Percentiles rank a stretch among this genome's conserved stretches.
Evolutionary conservation across 2,329 filamentous ascomycete genomes (phyloP).

Genomic region (Uncinocarpus reesii): DNA sequence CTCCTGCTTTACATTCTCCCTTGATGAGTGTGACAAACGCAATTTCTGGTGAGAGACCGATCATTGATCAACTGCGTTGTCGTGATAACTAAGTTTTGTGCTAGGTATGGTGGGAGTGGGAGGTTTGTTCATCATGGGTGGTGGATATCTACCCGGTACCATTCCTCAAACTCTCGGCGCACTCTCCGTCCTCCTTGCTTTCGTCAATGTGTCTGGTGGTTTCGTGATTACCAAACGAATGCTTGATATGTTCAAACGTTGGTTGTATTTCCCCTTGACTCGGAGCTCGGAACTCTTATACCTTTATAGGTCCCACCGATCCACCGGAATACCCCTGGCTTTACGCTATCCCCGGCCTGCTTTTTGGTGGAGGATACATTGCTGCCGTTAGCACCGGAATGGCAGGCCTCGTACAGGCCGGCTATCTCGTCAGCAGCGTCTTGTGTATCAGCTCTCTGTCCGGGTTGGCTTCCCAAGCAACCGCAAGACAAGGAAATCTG

Average conservation of each 20-base stretch:
- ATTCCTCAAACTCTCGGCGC: slow-evolving; percentile 71
- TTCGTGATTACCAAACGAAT: slow-evolving; percentile 90
- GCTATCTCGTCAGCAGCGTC: slow-evolving; percentile 73
- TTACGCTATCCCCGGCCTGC: slow-evolving; percentile 62
- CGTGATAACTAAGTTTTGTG: slow-evolving; percentile 15
- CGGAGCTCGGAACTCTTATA: background rate
- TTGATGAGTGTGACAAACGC: slow-evolving; percentile 91
- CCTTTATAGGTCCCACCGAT: slow-evolving; percentile 56
- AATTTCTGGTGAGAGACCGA: slow-evolving; percentile 53
- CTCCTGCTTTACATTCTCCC: slow-evolving; percentile 72
- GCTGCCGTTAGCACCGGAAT: slow-evolving; percentile 72
- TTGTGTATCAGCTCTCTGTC: slow-evolving; percentile 76
- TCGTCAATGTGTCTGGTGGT: slow-evolving; percentile 78
- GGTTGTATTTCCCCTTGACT: slow-evolving; percentile 19
- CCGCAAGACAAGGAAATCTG: slow-evolving; percentile 74
- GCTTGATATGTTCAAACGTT: slow-evolving; percentile 80
- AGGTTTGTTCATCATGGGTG: slow-evolving; percentile 79
- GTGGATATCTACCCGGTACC: slow-evolving; percentile 65
- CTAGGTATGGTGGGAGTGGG: slow-evolving; percentile 73
- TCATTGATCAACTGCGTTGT: background rate
- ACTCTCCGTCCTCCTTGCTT: slow-evolving; percentile 69
- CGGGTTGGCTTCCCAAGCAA: slow-evolving; percentile 68
- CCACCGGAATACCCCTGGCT: slow-evolving; percentile 83
- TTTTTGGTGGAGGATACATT: slow-evolving; percentile 74
- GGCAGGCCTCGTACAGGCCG: slow-evolving; percentile 74